Percentiles rank a stretch among this genome's conserved stretches.
Evolutionary conservation across 108 stramenopile genomes (phyloP).

Genomic region (Ochromonas danica): DNA sequence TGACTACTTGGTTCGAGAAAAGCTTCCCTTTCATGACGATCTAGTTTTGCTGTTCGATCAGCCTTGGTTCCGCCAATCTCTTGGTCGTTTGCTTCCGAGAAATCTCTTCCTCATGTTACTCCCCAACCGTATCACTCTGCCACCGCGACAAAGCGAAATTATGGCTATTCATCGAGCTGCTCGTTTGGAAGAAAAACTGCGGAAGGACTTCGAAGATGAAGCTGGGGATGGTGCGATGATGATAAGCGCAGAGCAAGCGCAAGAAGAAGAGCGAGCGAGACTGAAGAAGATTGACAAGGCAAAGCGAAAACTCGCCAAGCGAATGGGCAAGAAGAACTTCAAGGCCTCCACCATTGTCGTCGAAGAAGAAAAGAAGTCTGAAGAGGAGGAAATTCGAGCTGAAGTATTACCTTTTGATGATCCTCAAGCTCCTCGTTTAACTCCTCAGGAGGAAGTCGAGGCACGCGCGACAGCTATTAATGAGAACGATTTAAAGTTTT

Average conservation of each 20-base stretch:
- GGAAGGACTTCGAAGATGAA: slow-evolving; percentile 25
- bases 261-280: background rate
- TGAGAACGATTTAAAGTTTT: too few species aligned
- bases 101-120: too few species aligned
- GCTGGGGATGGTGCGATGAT: slow-evolving; percentile 9
- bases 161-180: background rate
- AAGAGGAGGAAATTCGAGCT: background rate
- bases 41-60: background rate
- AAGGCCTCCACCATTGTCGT: background rate
- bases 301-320: slow-evolving; percentile 13
- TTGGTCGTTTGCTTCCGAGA: too few species aligned
- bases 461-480: too few species aligned
- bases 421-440: too few species aligned
- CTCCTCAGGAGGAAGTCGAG: too few species aligned
- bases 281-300: slow-evolving; percentile 5
- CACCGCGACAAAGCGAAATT: too few species aligned
- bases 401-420: too few species aligned
- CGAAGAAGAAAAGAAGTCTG: background rate
- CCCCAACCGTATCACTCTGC: too few species aligned
- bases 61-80: background rate
- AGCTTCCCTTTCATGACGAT: slow-evolving; percentile 30
- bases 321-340: slow-evolving; percentile 5
- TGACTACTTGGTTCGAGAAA: background rate
- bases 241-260: background rate
- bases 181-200: slow-evolving; percentile 26